These are phyloP conservation scores for Dendrocalamus latiflorus DNA, from an alignment of 202 grass and related monocot genomes.

Conservation along the genomic window DNA sequence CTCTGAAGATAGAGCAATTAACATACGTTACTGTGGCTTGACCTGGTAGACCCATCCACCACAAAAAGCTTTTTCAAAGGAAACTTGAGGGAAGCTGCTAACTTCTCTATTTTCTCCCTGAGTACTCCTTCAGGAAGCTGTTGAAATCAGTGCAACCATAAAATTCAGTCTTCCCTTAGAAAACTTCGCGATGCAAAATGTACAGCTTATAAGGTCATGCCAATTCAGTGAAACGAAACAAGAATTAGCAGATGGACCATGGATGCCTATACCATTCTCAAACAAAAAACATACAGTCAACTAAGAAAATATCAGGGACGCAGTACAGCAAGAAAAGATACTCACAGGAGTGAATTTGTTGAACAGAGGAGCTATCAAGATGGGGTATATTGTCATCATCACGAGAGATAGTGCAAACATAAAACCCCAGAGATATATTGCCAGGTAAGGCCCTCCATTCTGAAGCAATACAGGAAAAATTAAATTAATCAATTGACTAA, in stretches of 20 bases:
- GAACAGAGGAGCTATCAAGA: no score
- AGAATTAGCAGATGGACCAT: constrained; percentile 3
- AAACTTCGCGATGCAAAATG: not conserved
- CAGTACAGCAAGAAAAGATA: no score
- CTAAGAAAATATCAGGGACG: constrained; percentile 5
- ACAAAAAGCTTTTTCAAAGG: constrained; percentile 99
- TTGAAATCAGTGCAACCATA: no score
- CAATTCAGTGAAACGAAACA: not conserved
- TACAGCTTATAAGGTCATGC: not conserved
- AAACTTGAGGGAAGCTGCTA: constrained; percentile 93
- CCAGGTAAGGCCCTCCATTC: constrained; percentile 97
- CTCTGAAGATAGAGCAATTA: not conserved
- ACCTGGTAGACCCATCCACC: constrained; percentile 96
- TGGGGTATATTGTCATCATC: constrained; percentile 98
- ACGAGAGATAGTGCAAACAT: constrained; percentile 84
- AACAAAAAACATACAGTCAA: constrained; percentile 26
- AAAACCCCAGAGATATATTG: constrained; percentile 97
- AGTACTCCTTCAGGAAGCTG: no score
- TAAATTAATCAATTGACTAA: not conserved
- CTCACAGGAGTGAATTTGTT: no score
- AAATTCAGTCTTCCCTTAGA: not conserved
- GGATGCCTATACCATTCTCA: not conserved
- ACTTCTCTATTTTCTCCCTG: constrained; percentile 94
- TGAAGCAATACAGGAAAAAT: constrained; percentile 40
- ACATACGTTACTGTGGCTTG: constrained; percentile 96